Conservation (phyloP, 495 filamentous ascomycete species). For the Thermothielavioides terrestris region DNA sequence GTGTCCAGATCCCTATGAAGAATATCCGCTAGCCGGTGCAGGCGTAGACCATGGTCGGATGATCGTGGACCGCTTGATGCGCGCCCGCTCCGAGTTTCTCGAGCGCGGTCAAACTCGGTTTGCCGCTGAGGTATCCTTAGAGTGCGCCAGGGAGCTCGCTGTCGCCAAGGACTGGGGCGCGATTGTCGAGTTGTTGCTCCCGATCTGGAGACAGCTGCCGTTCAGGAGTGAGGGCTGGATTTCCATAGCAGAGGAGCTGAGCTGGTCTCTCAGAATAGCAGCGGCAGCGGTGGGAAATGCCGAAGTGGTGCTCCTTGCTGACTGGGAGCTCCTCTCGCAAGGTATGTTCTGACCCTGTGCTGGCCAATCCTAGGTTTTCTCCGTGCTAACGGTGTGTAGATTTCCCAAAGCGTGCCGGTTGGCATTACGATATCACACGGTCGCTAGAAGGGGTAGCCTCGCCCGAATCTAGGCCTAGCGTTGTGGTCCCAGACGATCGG, state of each 20-base stretch:
- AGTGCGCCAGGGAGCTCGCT: slow-evolving; percentile 61
- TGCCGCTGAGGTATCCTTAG: slow-evolving; percentile 59
- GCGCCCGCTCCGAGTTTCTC: slow-evolving; percentile 57
- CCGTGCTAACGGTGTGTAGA: slow-evolving; percentile 30
- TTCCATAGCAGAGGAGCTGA: slow-evolving; percentile 60
- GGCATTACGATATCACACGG: slow-evolving; percentile 66
- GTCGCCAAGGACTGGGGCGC: slow-evolving; percentile 53
- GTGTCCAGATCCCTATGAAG: slow-evolving; percentile 65
- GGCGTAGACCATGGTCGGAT: slow-evolving; percentile 57
- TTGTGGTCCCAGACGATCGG: slow-evolving; percentile 59
- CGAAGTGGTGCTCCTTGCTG: slow-evolving; percentile 61
- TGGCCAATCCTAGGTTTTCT: neutral
- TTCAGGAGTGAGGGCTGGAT: slow-evolving; percentile 81
- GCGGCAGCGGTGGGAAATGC: slow-evolving; percentile 55
- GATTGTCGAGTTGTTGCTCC: slow-evolving; percentile 56
- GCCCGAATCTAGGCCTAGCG: slow-evolving; percentile 49
- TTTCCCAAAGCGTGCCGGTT: slow-evolving; percentile 52
- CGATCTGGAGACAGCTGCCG: slow-evolving; percentile 62
- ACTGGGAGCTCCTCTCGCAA: slow-evolving; percentile 71
- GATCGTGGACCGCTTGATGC: slow-evolving; percentile 51
- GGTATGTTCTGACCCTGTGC: slow-evolving; percentile 39
- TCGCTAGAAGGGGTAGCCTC: slow-evolving; percentile 54
- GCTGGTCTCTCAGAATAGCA: slow-evolving; percentile 65
- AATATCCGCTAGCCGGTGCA: slow-evolving; percentile 48
- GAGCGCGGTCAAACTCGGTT: slow-evolving; percentile 53